Evolutionary conservation across 768 basidiomycete species (phyloP).

Genomic region (Boletellus ananas): DNA sequence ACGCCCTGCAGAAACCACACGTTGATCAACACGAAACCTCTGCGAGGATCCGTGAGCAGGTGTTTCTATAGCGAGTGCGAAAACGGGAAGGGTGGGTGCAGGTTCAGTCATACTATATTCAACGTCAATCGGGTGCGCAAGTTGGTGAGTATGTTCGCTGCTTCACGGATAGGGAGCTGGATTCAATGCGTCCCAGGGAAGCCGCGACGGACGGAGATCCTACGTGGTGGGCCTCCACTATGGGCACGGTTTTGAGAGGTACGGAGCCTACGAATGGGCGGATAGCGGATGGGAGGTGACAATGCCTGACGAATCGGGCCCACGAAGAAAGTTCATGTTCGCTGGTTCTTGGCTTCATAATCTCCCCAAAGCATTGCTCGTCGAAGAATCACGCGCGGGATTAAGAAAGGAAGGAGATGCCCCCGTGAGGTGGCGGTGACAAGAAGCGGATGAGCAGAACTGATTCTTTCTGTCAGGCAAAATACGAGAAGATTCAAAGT

Average conservation of each 20-base stretch:
- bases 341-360: no score
- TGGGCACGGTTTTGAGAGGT: conserved; percentile 14
- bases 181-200: neutral
- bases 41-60: conserved; percentile 4
- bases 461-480: conserved; percentile 5
- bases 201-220: conserved; percentile 1
- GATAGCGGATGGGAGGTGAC: no score
- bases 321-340: no score
- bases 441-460: neutral
- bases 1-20: conserved; percentile 17
- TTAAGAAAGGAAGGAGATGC: conserved; percentile 6
- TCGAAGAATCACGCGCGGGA: conserved; percentile 4
- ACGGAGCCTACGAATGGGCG: neutral
- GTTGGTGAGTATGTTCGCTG: conserved; percentile 3
- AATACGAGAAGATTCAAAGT: conserved; percentile 1
- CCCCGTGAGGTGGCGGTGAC: neutral
- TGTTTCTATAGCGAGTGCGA: conserved; percentile 7
- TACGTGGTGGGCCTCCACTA: conserved; percentile 9
- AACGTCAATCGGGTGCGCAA: conserved; percentile 12
- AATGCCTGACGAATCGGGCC: no score
- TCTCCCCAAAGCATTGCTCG: no score
- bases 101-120: conserved; percentile 20
- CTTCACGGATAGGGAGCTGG: no score
- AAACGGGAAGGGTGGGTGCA: conserved; percentile 5
- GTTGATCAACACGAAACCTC: neutral